These are phyloP conservation scores for Neurospora sp. DNA, from an alignment of 2,329 filamentous ascomycete species.

Conservation along the genomic window DNA sequence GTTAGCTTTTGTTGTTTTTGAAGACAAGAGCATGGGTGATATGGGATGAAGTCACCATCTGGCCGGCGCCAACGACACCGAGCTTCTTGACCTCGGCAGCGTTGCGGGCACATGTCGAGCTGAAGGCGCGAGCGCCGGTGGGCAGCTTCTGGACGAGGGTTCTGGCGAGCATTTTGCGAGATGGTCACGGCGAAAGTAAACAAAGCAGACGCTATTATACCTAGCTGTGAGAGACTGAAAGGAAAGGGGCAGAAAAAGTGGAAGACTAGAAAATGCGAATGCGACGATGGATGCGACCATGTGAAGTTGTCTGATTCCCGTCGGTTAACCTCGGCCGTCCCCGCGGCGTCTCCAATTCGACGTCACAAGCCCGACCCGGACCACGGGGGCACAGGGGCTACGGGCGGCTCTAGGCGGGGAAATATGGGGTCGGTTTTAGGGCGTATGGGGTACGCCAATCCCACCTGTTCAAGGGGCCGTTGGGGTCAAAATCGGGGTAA, in stretches of 20 bases:
- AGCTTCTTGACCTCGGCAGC: constrained; percentile 71
- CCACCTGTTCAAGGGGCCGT: background rate
- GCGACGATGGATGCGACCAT: background rate
- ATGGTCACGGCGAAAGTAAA: background rate
- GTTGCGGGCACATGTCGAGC: constrained; percentile 49
- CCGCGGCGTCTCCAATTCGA: background rate
- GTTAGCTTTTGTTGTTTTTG: constrained; percentile 8
- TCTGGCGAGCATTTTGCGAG: background rate
- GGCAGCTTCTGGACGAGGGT: constrained; percentile 15
- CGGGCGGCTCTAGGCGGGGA: background rate
- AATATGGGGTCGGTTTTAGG: background rate
- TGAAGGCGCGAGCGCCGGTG: constrained; percentile 53
- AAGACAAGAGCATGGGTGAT: background rate
- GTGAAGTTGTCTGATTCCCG: background rate
- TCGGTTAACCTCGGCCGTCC: background rate
- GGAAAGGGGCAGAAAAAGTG: background rate
- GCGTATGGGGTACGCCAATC: background rate
- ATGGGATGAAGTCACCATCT: constrained; percentile 62
- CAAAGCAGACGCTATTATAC: background rate
- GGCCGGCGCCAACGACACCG: constrained; percentile 87
- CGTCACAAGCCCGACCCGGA: background rate
- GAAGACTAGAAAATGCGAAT: background rate
- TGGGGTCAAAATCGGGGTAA: background rate
- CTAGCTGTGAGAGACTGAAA: background rate
- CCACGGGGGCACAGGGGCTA: background rate